Conservation (phyloP, 1,284 basidiomycete species). For the Puccinia triticina region DNA sequence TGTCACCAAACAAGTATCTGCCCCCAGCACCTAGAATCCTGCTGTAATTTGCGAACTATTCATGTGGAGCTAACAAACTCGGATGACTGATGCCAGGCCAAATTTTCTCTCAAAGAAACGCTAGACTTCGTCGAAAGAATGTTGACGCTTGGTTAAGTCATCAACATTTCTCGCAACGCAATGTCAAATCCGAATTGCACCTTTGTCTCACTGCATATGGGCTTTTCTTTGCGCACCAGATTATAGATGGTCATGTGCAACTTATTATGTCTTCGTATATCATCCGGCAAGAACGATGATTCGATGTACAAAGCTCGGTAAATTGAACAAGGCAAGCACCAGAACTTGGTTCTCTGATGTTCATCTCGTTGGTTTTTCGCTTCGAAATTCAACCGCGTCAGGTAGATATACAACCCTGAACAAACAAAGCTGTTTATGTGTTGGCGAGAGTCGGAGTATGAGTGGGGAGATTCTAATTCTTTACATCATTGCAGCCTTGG, state of each 20-base stretch:
- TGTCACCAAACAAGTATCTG: constrained; percentile 5
- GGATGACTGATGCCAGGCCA: not conserved
- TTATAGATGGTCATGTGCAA: not conserved
- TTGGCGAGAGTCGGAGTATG: not conserved
- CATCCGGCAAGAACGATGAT: not conserved
- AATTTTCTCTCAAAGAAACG: not conserved
- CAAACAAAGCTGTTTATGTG: not conserved
- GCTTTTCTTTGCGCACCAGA: not conserved
- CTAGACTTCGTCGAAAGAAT: constrained; percentile 1
- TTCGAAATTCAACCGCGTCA: not conserved
- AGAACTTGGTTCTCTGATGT: not conserved
- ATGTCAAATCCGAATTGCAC: not conserved
- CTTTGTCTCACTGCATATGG: not conserved
- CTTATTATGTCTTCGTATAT: not conserved
- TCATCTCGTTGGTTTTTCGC: not conserved
- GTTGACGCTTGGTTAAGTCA: not conserved
- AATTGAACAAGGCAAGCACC: not conserved
- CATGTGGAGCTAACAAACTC: not conserved
- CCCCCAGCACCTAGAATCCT: not conserved
- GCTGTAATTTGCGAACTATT: not conserved
- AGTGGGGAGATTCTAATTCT: not conserved
- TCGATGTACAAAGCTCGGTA: not conserved
- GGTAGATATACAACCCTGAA: not conserved
- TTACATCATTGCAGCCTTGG: not conserved
- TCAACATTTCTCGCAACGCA: not conserved